These are phyloP conservation scores for Teunomyces barrocoloradensis DNA, from an alignment of 805 yeast species.

Conservation along the genomic window DNA sequence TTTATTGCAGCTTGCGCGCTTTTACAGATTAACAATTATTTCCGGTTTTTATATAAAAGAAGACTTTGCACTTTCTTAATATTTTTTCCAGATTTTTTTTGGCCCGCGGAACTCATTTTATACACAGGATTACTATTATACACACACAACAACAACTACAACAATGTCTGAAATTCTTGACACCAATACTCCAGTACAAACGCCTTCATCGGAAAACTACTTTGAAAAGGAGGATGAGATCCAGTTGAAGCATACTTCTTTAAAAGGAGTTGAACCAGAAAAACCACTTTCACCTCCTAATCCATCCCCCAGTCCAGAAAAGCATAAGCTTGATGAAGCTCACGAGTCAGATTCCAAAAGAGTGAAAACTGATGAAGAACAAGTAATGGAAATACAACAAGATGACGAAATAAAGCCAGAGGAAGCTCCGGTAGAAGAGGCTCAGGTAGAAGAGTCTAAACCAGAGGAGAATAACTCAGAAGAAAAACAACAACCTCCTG, in stretches of 20 bases:
- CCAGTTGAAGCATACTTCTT: not conserved
- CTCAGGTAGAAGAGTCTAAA: not conserved
- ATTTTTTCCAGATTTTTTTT: conserved; percentile 2
- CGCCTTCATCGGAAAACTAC: conserved; percentile 31
- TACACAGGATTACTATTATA: not conserved
- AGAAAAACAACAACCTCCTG: conserved; percentile 1
- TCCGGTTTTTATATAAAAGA: conserved; percentile 6
- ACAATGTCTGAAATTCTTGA: conserved; percentile 31
- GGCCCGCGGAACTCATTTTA: conserved; percentile 4
- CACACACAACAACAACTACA: not conserved
- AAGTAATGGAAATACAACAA: conserved; percentile 4
- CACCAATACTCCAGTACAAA: conserved; percentile 38
- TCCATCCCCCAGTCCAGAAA: conserved; percentile 43
- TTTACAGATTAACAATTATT: conserved; percentile 1
- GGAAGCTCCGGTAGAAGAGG: conserved; percentile 1
- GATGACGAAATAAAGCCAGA: conserved; percentile 7
- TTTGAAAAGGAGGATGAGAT: not conserved
- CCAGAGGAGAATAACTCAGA: not conserved
- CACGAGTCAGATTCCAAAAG: conserved; percentile 18
- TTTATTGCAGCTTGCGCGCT: not conserved
- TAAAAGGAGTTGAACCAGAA: conserved; percentile 20
- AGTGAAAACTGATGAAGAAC: conserved; percentile 16
- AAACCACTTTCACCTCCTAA: conserved; percentile 45
- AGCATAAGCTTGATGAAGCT: conserved; percentile 30
- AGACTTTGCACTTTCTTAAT: conserved; percentile 8